phyloP scores from a whole-genome alignment of 441 rosid genomes.

The Gossypium schwendimanii region DNA sequence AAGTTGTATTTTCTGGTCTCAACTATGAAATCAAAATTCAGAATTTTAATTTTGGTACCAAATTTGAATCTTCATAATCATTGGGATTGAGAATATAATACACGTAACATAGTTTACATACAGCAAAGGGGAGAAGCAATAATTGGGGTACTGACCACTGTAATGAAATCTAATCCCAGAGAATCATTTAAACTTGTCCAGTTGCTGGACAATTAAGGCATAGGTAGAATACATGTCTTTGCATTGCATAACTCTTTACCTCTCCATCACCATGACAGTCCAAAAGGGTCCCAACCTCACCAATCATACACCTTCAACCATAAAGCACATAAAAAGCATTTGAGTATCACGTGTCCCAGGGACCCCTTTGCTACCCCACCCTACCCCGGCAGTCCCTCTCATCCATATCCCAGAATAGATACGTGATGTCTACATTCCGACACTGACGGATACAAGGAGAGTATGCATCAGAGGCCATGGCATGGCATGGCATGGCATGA shows the following conservation, averaged over 20 bases:
- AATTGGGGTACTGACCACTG: conserved; percentile 15
- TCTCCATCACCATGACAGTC: background rate
- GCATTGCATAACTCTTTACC: background rate
- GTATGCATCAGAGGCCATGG: conserved; percentile 25
- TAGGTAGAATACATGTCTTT: background rate
- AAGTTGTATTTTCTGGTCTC: background rate
- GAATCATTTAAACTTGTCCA: conserved; percentile 32
- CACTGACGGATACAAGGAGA: conserved; percentile 30
- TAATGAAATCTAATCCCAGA: conserved; percentile 10
- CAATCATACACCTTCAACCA: conserved; percentile 41
- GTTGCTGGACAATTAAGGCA: conserved; percentile 22
- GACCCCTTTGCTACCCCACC: conserved; percentile 34
- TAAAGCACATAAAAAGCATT: conserved; percentile 20
- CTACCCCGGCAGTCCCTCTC: conserved; percentile 35
- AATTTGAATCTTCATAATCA: background rate
- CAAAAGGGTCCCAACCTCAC: conserved; percentile 42
- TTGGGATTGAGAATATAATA: background rate
- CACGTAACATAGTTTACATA: background rate
- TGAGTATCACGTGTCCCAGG: conserved; percentile 38
- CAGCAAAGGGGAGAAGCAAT: conserved; percentile 19
- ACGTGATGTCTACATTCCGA: conserved; percentile 38
- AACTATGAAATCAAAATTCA: background rate
- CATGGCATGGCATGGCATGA: conserved; percentile 16
- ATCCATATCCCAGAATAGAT: conserved; percentile 49
- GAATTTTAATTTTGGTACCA: background rate